Base-by-base conservation (phyloP, 2,329 filamentous ascomycete genomes). In the Alternaria alternata region DNA sequence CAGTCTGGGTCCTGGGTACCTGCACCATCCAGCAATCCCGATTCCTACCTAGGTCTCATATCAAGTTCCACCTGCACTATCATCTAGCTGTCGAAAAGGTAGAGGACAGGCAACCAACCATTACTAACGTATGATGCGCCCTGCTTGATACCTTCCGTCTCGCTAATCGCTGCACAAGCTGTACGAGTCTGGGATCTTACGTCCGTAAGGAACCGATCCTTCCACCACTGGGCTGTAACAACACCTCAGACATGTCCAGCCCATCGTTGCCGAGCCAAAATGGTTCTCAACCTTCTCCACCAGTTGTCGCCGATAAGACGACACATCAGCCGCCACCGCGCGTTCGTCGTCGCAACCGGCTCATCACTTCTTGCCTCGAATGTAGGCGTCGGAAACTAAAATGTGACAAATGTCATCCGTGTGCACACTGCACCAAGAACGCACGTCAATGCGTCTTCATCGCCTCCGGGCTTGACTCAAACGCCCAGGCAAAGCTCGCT, bases 341-440 rank as follows among this genome's bases (percentile, higher is more conserved):
- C 26, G 71, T 78, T 22, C 75, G 76, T 16, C 75, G 77, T 43
- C 70, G 77, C 38, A 79, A 79, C 58, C 74, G 77, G 30, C 57
- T 79, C 26, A 79, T 79, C 51, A 78, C 72, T 16, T 78, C 75
- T 5, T 79, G 77, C 54, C 71, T 79, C 18, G 77, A 79, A 63
- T 79, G 76, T 73, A 86, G 91, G 39, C 86, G 90, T 22, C 86
- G 91, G 41, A 94, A 94, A 78, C 82, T 93, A 57, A 92, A 91
- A 75, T 94, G 91, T 79, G 89, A 92, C 80, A 92, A 91, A 73
- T 78, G 83, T 20, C 85, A 90, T 51, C 90, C 91, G 61, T 94
- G 91, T 74, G 83, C 83, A 64, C 91, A 91, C 76, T 90, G 88
- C 76, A 78, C 76, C n/a, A 79, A 83, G 52, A 82, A 81, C 71